phyloP scores from a whole-genome alignment of 306 rosid species.

The Vachellia collinsii region DNA sequence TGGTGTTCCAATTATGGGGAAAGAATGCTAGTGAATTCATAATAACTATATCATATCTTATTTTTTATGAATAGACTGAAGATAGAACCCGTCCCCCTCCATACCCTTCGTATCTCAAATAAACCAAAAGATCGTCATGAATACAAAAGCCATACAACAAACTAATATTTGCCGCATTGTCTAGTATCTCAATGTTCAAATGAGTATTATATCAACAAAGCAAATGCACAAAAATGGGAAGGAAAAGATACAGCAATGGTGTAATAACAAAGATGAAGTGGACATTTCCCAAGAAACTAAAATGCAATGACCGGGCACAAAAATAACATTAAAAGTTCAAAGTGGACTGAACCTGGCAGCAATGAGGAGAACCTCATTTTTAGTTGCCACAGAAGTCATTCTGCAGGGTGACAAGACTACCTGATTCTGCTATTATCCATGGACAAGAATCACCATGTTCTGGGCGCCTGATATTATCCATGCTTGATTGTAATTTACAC shows the following conservation, averaged over 20 bases:
- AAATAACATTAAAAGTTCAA: neutral
- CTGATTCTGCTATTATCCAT: slow-evolving; percentile 36
- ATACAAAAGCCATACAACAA: slow-evolving; percentile 32
- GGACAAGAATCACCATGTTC: slow-evolving; percentile 38
- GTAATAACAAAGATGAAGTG: slow-evolving; percentile 30
- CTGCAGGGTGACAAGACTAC: slow-evolving; percentile 36
- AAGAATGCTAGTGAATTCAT: neutral
- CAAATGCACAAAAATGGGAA: slow-evolving; percentile 34
- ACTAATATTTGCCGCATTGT: slow-evolving; percentile 31
- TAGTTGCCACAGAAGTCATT: slow-evolving; percentile 22
- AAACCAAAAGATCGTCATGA: slow-evolving; percentile 9
- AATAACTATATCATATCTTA: neutral
- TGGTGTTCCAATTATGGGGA: neutral
- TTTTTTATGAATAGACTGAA: neutral
- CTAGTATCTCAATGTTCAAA: slow-evolving; percentile 29
- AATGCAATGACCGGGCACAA: slow-evolving; percentile 20
- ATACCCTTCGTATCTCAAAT: neutral
- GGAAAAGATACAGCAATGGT: slow-evolving; percentile 21
- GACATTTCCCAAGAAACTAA: neutral
- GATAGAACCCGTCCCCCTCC: neutral
- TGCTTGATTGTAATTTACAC: slow-evolving; percentile 1
- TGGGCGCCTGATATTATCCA: slow-evolving; percentile 1
- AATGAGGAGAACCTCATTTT: slow-evolving; percentile 21
- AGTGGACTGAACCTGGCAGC: slow-evolving; percentile 38
- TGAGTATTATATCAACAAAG: slow-evolving; percentile 29